Evolutionary conservation across 202 grass and related monocot species (phyloP).

Genomic region (Carex sylvatica): DNA sequence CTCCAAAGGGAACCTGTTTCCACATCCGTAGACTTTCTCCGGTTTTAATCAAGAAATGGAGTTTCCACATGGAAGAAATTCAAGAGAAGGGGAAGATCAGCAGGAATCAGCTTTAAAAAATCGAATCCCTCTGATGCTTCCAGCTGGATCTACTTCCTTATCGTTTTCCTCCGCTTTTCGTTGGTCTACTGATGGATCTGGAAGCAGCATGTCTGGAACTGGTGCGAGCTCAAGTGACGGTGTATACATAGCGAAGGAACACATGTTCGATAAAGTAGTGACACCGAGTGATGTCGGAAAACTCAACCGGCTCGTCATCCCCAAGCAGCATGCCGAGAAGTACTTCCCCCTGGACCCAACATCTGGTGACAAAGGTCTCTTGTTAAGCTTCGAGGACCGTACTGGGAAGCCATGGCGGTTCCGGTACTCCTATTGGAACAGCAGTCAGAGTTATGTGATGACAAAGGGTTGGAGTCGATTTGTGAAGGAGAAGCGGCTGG

Average conservation of each 20-base stretch:
- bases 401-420: conserved; percentile 84
- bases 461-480: conserved; percentile 97
- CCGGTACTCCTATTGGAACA: conserved; percentile 98
- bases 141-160: conserved; percentile 30
- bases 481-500: conserved; percentile 83
- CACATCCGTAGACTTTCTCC: conserved; percentile 10
- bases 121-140: conserved; percentile 14
- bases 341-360: conserved; percentile 66
- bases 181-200: conserved; percentile 31
- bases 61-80: conserved; percentile 25
- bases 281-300: conserved; percentile 93
- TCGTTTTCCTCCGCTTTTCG: conserved; percentile 23
- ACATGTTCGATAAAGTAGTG: conserved; percentile 96
- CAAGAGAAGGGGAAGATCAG: conserved; percentile 19
- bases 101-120: conserved; percentile 5
- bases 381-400: conserved; percentile 76
- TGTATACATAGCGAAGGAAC: conserved; percentile 62
- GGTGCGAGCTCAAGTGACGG: conserved; percentile 29
- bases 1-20: conserved; percentile 22
- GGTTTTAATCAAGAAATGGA: conserved; percentile 17
- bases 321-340: conserved; percentile 88
- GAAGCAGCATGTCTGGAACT: conserved; percentile 43
- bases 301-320: conserved; percentile 93
- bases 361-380: conserved; percentile 65
- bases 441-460: conserved; percentile 98